These are phyloP conservation scores for Bassia scoparia DNA, from an alignment of 148 eudicot genomes.

Conservation along the genomic window DNA sequence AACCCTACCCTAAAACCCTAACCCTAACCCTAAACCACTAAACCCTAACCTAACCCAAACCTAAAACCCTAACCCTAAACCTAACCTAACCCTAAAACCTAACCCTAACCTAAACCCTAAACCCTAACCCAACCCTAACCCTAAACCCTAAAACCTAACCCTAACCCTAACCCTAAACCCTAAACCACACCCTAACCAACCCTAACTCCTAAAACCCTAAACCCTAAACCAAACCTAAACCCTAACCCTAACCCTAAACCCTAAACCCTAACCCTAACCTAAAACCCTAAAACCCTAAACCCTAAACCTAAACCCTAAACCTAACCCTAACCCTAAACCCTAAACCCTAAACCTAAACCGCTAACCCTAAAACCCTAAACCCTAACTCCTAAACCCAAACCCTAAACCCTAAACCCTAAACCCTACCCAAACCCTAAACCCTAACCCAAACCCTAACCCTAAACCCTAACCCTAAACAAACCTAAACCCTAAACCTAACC, in stretches of 20 bases:
- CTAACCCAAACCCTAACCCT: background rate
- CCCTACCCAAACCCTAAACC: no score
- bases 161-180: background rate
- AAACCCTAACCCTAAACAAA: background rate
- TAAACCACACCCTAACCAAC: background rate
- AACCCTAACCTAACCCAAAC: background rate
- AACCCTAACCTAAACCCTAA: constrained; percentile 6
- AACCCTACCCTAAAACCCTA: no score
- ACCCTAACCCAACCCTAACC: constrained; percentile 1
- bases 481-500: no score
- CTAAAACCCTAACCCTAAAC: no score
- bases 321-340: background rate
- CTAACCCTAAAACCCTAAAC: constrained; percentile 1
- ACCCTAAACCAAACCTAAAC: background rate
- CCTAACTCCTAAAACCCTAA: background rate
- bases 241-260: background rate
- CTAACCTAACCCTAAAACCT: no score
- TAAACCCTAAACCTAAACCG: background rate
- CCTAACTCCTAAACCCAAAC: background rate
- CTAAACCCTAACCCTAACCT: background rate
- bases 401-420: background rate
- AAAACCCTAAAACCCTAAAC: background rate
- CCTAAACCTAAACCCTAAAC: constrained; percentile 2
- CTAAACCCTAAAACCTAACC: constrained; percentile 2
- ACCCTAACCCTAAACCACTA: background rate